Percentiles rank a stretch among this genome's conserved stretches.
These are phyloP conservation scores for Turritis glabra DNA, from an alignment of 345 rosid genomes.

Conservation along the genomic window DNA sequence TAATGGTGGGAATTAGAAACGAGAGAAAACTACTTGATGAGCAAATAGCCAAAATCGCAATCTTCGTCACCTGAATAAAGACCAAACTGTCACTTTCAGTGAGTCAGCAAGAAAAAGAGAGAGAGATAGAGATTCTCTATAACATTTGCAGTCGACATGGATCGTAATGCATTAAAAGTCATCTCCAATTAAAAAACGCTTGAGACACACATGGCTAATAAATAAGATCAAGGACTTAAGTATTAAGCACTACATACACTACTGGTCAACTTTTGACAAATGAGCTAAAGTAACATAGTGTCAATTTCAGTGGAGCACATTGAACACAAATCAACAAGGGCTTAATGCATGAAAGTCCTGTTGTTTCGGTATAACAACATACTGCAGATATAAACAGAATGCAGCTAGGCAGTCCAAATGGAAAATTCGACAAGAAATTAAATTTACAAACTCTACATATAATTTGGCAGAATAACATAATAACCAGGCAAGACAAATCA, in stretches of 20 bases:
- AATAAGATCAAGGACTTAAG: constrained; percentile 7
- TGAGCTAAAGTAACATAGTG: background rate
- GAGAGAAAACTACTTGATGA: constrained; percentile 27
- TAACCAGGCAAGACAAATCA: background rate
- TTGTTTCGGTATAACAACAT: background rate
- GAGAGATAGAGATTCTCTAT: constrained; percentile 25
- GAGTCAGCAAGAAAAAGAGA: constrained; percentile 34
- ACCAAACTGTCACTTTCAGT: constrained; percentile 41
- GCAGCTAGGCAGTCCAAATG: background rate
- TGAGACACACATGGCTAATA: constrained; percentile 13
- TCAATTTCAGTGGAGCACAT: background rate
- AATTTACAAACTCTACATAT: background rate
- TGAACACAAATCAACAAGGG: background rate
- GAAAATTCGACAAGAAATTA: background rate
- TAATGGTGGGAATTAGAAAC: constrained; percentile 33
- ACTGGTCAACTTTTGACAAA: constrained; percentile 1
- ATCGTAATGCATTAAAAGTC: constrained; percentile 21
- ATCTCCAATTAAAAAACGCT: background rate
- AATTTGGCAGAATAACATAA: background rate
- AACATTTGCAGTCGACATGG: constrained; percentile 28
- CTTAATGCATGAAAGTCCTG: constrained; percentile 1
- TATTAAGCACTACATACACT: constrained; percentile 2
- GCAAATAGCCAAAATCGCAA: constrained; percentile 39
- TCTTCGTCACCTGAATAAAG: constrained; percentile 32
- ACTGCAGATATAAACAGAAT: background rate